Evolutionary conservation across 129 eudicot genomes (phyloP).

Genomic region (Sambucus nigra): DNA sequence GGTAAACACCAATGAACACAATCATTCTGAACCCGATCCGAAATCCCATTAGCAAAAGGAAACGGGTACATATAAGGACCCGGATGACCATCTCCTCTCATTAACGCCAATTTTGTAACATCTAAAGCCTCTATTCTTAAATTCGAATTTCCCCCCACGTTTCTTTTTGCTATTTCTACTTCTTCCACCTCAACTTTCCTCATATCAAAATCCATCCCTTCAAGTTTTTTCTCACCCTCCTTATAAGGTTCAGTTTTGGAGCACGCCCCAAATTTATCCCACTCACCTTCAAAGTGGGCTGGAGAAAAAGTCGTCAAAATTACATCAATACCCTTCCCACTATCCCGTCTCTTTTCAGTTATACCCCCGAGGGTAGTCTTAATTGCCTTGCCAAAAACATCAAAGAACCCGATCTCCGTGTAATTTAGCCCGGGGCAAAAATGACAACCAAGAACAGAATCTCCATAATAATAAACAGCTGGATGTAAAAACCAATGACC

Average conservation of each 20-base stretch:
- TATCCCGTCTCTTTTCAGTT: slow-evolving; percentile 19
- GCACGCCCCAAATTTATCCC: slow-evolving; percentile 91
- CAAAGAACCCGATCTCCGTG: slow-evolving; percentile 75
- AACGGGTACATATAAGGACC: slow-evolving; percentile 77
- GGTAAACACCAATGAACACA: slow-evolving; percentile 98
- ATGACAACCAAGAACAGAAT: slow-evolving; percentile 63
- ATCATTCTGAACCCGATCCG: slow-evolving; percentile 65
- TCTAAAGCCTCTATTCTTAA: slow-evolving; percentile 60
- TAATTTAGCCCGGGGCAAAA: slow-evolving; percentile 32
- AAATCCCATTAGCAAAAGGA: slow-evolving; percentile 77
- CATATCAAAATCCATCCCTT: slow-evolving; percentile 74
- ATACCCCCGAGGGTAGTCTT: slow-evolving; percentile 51
- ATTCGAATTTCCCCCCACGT: slow-evolving; percentile 10
- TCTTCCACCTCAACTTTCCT: slow-evolving; percentile 50
- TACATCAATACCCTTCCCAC: slow-evolving; percentile 27
- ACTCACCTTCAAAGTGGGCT: slow-evolving; percentile 91
- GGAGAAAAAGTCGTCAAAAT: slow-evolving; percentile 79
- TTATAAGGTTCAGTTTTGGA: slow-evolving; percentile 60
- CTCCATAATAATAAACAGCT: slow-evolving; percentile 51
- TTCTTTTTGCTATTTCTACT: slow-evolving; percentile 39
- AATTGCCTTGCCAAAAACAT: slow-evolving; percentile 69
- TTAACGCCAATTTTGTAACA: slow-evolving; percentile 54
- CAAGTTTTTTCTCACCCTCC: slow-evolving; percentile 42
- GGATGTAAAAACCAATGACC: slow-evolving; percentile 95
- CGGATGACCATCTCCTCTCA: slow-evolving; percentile 94